These are phyloP conservation scores for Gyrodon lividus DNA, from an alignment of 768 basidiomycete genomes.

Conservation along the genomic window DNA sequence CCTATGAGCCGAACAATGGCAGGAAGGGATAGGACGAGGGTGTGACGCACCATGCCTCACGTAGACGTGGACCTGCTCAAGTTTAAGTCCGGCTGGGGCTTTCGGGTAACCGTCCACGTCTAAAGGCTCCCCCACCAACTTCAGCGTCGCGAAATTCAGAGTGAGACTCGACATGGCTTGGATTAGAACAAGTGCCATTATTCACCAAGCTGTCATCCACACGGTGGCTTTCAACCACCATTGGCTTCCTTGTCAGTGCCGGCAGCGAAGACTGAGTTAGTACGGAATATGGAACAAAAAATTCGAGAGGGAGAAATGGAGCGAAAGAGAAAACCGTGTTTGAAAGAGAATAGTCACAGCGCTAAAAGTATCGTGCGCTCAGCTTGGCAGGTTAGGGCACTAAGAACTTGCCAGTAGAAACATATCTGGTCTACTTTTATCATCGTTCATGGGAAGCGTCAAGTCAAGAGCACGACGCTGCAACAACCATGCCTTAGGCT, in stretches of 20 bases:
- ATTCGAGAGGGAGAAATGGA: background rate
- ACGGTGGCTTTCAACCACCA: constrained; percentile 1
- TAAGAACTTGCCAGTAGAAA: background rate
- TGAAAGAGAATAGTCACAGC: background rate
- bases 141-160: background rate
- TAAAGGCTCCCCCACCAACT: constrained; percentile 44
- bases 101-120: constrained; percentile 61
- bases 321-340: background rate
- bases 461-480: background rate
- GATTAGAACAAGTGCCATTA: background rate
- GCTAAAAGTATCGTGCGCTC: background rate
- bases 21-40: background rate
- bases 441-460: constrained; percentile 11
- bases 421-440: constrained; percentile 4
- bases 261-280: background rate
- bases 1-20: background rate
- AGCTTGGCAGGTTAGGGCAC: too few species aligned
- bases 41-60: constrained; percentile 64
- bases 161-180: background rate
- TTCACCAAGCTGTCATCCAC: constrained; percentile 14
- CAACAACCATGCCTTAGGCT: background rate
- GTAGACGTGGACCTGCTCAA: constrained; percentile 75
- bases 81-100: constrained; percentile 51
- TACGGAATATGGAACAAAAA: background rate
- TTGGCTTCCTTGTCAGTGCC: background rate